phyloP scores from a whole-genome alignment of 768 basidiomycete species.

The Boletus bicolor region DNA sequence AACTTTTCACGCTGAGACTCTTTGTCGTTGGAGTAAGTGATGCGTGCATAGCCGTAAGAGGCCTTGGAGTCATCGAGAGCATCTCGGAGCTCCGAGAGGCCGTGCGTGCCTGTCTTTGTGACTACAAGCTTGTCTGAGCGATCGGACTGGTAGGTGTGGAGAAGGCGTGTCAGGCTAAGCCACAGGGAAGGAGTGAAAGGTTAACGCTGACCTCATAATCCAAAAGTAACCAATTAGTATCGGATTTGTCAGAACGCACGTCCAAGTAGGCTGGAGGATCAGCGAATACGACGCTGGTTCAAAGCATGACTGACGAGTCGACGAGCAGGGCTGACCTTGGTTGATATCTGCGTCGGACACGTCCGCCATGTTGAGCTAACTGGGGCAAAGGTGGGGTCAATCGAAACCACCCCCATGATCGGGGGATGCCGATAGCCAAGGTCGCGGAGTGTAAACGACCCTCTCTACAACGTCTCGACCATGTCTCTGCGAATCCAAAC shows the following conservation, averaged over 20 bases:
- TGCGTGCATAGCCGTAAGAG: constrained; percentile 79
- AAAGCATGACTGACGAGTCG: constrained; percentile 7
- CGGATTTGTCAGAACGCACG: constrained; percentile 79
- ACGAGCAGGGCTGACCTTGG: constrained; percentile 50
- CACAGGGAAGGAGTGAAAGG: background rate
- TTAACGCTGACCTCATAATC: constrained; percentile 69
- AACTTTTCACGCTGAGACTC: constrained; percentile 88
- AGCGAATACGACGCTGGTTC: constrained; percentile 11
- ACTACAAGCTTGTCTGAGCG: constrained; percentile 78
- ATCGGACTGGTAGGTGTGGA: constrained; percentile 47
- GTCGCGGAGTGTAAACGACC: constrained; percentile 19
- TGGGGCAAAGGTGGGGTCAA: background rate
- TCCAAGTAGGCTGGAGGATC: constrained; percentile 71
- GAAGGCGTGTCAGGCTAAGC: constrained; percentile 19
- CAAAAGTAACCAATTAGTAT: constrained; percentile 86
- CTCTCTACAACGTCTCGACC: background rate
- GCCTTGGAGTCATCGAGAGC: constrained; percentile 70
- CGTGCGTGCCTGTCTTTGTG: constrained; percentile 76
- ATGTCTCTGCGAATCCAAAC: constrained; percentile 20
- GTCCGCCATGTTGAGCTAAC: constrained; percentile 61
- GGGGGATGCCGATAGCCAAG: constrained; percentile 21
- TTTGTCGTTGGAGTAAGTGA: constrained; percentile 84
- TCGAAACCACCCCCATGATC: constrained; percentile 1
- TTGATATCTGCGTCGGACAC: constrained; percentile 67
- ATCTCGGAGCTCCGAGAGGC: constrained; percentile 73